Evolutionary conservation across 257 asterid species (phyloP), one percentile per base, ranked within the genome.

Genomic region (Penstemon newberryi): DNA sequence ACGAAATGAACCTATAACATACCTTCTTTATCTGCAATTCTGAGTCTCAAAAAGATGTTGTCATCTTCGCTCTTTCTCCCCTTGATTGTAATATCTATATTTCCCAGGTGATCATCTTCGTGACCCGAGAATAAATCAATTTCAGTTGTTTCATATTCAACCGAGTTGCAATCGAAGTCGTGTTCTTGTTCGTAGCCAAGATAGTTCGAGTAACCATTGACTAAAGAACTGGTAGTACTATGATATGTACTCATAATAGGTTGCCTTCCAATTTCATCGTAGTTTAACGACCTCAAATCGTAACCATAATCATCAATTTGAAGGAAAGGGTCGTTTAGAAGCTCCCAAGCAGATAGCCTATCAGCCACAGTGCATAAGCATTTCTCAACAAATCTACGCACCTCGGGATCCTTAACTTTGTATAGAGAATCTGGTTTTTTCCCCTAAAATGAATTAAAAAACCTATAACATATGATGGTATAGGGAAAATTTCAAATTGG

Each of bases 11-110:
- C 12, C 9, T 11, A 65, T 77, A 52, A 18, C 46, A 11, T 33
- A 89, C 98, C 98, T 82, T 89, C 95, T 83, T 81, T 84, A 67
- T 88, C 96, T n/a, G 85, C 86, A 56, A 88, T 81, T 66, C 92
- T 78, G 71, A 86, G 90, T 51, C 90, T 80, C 70, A 88, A 71
- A 64, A 86, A 86, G 78, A 86, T 86, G 47, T 72, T 83, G 59
- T 76, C 85, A 5, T 88, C 92, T 52, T 84, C 90, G 25, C 71
- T 72, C 71, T 72, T 80, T 58, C 77, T 73, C 38, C 96, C 90
- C 57, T 77, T 78, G 69, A 88, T 88, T 5, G 80, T 67, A 67
- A 88, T 81, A 18, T 82, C 88, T 10, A 77, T 69, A 40, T 71
- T 62, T 47, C 75, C 88, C 57, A 56, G 71, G 3, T 73, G 82